Evolutionary conservation across 2,329 filamentous ascomycete species (phyloP).

Genomic region (Talaromyces atroroseus): DNA sequence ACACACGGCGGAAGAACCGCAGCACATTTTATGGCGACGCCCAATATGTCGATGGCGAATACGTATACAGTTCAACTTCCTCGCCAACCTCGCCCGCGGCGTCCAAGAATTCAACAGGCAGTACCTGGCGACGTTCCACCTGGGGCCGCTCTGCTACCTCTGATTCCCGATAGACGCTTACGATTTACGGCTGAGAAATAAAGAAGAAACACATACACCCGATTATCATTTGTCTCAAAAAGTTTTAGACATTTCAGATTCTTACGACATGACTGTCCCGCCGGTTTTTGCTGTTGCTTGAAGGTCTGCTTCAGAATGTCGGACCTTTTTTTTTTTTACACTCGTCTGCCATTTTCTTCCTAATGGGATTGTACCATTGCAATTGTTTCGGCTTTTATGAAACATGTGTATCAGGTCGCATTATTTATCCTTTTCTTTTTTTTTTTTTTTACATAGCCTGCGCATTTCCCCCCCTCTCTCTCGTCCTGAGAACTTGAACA

Average conservation of each 20-base stretch:
- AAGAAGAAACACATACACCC: neutral
- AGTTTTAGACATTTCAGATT: neutral
- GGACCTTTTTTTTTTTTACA: neutral
- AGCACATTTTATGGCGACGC: conserved; percentile 85
- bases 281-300: neutral
- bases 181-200: conserved; percentile 9
- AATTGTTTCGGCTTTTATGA: neutral
- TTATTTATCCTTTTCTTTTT: neutral
- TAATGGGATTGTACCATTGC: neutral
- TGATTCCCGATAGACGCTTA: conserved; percentile 12
- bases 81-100: conserved; percentile 34
- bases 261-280: neutral
- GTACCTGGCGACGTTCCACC: conserved; percentile 10
- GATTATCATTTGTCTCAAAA: neutral
- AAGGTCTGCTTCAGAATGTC: neutral
- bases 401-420: neutral
- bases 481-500: neutral
- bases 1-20: conserved; percentile 84
- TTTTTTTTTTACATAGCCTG: neutral
- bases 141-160: conserved; percentile 12
- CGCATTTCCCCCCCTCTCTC: conserved; percentile 3
- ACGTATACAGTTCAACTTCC: conserved; percentile 60
- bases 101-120: conserved; percentile 31
- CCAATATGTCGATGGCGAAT: conserved; percentile 91
- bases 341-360: neutral